phyloP scores from a whole-genome alignment of 2,329 filamentous ascomycete species.

The Colletotrichum tanaceti region DNA sequence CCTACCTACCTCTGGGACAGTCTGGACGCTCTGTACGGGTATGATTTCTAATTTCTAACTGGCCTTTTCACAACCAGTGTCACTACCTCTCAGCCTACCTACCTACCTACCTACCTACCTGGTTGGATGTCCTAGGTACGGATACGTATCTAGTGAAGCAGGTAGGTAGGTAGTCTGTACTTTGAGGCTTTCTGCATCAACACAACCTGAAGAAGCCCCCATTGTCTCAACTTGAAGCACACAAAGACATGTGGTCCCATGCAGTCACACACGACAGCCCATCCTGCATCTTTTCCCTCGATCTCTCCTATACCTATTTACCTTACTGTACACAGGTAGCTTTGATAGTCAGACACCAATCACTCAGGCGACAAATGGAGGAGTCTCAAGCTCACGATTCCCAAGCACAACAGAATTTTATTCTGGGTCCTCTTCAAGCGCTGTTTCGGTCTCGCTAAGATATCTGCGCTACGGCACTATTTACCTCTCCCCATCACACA shows the following conservation, averaged over 20 bases:
- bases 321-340: too few species aligned
- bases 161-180: neutral
- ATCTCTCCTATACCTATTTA: neutral
- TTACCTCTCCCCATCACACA: conserved; percentile 4
- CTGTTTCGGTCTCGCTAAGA: conserved; percentile 27
- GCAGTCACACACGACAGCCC: conserved; percentile 2
- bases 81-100: too few species aligned
- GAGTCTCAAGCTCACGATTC: conserved; percentile 28
- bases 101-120: neutral
- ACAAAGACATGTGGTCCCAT: conserved; percentile 2
- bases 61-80: too few species aligned
- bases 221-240: conserved; percentile 14
- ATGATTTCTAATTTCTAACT: too few species aligned
- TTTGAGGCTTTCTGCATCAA: neutral
- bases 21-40: neutral
- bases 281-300: neutral
- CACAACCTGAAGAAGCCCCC: neutral
- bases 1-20: too few species aligned
- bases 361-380: neutral
- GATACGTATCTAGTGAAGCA: conserved; percentile 2
- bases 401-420: conserved; percentile 36
- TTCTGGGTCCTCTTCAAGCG: conserved; percentile 36
- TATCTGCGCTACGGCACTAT: conserved; percentile 13
- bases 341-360: conserved; percentile 1
- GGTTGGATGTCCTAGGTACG: neutral